Evolutionary conservation across 352 stramenopile genomes (phyloP).

Genomic region (Phytopythium chamaehyphon): DNA sequence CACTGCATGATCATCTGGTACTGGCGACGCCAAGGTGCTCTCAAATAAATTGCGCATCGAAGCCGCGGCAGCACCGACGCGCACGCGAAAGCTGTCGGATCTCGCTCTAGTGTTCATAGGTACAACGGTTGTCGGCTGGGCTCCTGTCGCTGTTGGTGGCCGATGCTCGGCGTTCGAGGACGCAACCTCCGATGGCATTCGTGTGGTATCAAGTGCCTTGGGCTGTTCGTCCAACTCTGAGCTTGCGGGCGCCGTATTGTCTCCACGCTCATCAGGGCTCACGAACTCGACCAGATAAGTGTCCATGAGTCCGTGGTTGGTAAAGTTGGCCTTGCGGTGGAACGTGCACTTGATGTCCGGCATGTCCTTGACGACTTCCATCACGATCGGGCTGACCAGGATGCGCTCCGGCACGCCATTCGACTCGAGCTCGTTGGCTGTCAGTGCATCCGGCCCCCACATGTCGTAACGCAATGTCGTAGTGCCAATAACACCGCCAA

Average conservation of each 20-base stretch:
- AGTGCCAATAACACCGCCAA: conserved; percentile 83
- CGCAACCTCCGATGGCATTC: neutral
- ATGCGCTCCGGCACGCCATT: conserved; percentile 80
- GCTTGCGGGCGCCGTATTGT: neutral
- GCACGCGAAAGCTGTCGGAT: conserved; percentile 2
- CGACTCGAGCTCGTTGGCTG: conserved; percentile 84
- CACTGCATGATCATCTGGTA: too few species aligned
- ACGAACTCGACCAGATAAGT: conserved; percentile 83
- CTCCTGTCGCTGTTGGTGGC: neutral
- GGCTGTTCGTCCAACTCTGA: too few species aligned
- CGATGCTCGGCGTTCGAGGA: neutral
- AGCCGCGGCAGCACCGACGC: conserved; percentile 1
- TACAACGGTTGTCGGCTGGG: neutral
- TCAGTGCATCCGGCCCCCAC: conserved; percentile 82
- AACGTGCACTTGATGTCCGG: conserved; percentile 79
- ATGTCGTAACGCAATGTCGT: conserved; percentile 88
- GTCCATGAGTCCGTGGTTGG: conserved; percentile 78
- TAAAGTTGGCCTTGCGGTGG: conserved; percentile 80
- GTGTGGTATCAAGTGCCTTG: neutral
- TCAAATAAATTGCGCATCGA: conserved; percentile 6
- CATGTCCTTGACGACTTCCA: conserved; percentile 83
- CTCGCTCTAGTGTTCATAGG: neutral
- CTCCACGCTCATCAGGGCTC: conserved; percentile 22
- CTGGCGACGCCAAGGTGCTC: neutral
- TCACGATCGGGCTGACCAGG: conserved; percentile 73